Evolutionary conservation across 2,329 filamentous ascomycete species (phyloP), one percentile per base, ranked within the genome.

Genomic region (Diplodia sapinea): DNA sequence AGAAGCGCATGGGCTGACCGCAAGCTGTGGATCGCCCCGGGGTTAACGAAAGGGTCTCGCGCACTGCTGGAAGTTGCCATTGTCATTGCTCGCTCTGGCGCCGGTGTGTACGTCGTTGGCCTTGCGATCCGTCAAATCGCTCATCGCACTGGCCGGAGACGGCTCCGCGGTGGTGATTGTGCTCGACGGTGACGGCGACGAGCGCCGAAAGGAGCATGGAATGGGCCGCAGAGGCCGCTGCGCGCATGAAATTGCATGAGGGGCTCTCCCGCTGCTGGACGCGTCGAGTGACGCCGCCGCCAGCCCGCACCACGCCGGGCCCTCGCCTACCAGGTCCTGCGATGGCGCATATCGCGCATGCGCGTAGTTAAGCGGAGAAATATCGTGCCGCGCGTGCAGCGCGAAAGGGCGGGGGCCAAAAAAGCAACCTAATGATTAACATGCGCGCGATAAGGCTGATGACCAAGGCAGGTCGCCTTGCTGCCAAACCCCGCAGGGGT

Each of bases 381-480:
- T 47, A 20, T 47, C 54, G 54, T 12, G 31, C 26, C 29, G 52
- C 17, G 52, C 26, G 52, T 55, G 54, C 31, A 20, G 54, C 57
- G 40, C 40, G 31, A 43, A 49, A 62, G 57, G 26, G 36, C 29
- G 38, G 15, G 29, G 20, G 33, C n/a, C 31, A 12, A 23, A 20
- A 63, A 51, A 63, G 31, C 29, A 50, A 23, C 23, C 23, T 23
- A 23, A 50, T 17, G 26, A 36, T 31, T 15, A 23, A 47, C 23
- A 49, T n/a, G 43, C 59, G 40, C 43, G 11, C 47, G 59, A 63
- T 63, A 63, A 63, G 59, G 59, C 59, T 63, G 59, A 51, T n/a
- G 17, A 13, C 29, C 59, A 51, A 63, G 59, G 59, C 59, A 36
- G 29, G 1, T 11, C 9, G 1, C 8, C 23, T 9, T 63, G 59